Evolutionary conservation across 1,284 basidiomycete genomes (phyloP).

Genomic region (Pascua guehoae): DNA sequence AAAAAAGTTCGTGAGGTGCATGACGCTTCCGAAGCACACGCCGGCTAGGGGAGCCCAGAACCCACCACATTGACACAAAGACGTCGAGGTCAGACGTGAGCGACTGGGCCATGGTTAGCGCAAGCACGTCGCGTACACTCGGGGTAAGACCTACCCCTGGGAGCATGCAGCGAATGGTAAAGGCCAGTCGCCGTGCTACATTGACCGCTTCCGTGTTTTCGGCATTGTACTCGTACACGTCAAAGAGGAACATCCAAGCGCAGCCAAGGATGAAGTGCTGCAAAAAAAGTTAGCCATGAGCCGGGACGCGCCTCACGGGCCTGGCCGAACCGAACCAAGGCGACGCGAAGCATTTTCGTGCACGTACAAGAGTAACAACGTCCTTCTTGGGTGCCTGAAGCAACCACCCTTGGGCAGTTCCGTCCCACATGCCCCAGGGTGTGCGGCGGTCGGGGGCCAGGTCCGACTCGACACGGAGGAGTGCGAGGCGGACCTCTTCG

Average conservation of each 20-base stretch:
- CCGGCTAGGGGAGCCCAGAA: not conserved
- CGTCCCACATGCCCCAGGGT: constrained; percentile 22
- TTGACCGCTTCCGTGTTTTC: constrained; percentile 33
- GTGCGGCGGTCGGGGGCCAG: constrained; percentile 31
- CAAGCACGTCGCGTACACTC: not conserved
- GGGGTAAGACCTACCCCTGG: not conserved
- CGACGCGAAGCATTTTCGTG: too few species aligned
- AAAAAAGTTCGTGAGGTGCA: not conserved
- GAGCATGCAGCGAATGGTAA: constrained; percentile 18
- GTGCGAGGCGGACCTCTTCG: constrained; percentile 25
- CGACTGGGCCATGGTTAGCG: not conserved
- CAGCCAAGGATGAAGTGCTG: constrained; percentile 41
- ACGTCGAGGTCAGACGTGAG: constrained; percentile 19
- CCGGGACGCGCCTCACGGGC: too few species aligned
- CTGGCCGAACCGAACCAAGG: too few species aligned
- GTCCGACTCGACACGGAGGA: constrained; percentile 31
- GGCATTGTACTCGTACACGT: constrained; percentile 33
- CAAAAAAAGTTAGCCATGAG: not conserved
- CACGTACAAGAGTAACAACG: constrained; percentile 25
- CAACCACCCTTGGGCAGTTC: not conserved
- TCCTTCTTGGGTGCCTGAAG: constrained; percentile 11
- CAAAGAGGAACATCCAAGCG: constrained; percentile 44
- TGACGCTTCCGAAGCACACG: not conserved
- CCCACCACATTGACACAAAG: constrained; percentile 40
- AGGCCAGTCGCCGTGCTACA: constrained; percentile 29